Conservation (phyloP, 352 stramenopile species). For the Pythium periplocum region DNA sequence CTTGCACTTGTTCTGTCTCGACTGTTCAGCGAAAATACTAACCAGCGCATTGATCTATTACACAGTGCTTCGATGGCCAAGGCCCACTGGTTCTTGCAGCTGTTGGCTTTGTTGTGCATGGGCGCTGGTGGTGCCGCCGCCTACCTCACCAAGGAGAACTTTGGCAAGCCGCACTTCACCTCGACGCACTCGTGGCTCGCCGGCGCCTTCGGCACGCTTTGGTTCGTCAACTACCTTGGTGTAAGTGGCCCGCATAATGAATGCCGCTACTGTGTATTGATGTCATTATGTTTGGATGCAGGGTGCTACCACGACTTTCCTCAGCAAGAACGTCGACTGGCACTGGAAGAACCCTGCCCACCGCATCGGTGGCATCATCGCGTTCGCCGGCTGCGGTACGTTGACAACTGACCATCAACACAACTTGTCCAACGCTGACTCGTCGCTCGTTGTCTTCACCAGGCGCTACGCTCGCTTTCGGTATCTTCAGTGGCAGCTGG, state of each 20-base stretch:
- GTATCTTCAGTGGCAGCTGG: slow-evolving; percentile 54
- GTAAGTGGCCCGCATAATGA: slow-evolving; percentile 18
- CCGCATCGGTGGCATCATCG: slow-evolving; percentile 46
- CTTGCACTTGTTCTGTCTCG: too few relatives aligned
- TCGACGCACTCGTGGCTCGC: slow-evolving; percentile 74
- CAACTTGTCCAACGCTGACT: too few relatives aligned
- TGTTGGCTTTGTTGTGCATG: slow-evolving; percentile 43
- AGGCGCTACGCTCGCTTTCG: slow-evolving; percentile 37
- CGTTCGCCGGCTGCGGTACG: slow-evolving; percentile 39
- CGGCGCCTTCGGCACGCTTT: slow-evolving; percentile 29
- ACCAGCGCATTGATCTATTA: too few relatives aligned
- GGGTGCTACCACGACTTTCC: slow-evolving; percentile 49
- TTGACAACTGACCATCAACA: neutral
- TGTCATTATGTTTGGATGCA: slow-evolving; percentile 5
- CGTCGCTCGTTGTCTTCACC: neutral
- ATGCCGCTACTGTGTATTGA: neutral
- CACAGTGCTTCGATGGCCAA: slow-evolving; percentile 33
- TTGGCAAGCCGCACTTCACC: slow-evolving; percentile 58
- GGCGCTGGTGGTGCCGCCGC: slow-evolving; percentile 29
- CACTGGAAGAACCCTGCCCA: slow-evolving; percentile 68
- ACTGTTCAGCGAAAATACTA: too few relatives aligned
- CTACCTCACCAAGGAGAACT: slow-evolving; percentile 56
- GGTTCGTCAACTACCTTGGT: slow-evolving; percentile 52
- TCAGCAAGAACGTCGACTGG: slow-evolving; percentile 57
- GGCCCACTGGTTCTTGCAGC: slow-evolving; percentile 44